Base-by-base conservation (phyloP, 768 basidiomycete species). In the Nidularia pulvinata region DNA sequence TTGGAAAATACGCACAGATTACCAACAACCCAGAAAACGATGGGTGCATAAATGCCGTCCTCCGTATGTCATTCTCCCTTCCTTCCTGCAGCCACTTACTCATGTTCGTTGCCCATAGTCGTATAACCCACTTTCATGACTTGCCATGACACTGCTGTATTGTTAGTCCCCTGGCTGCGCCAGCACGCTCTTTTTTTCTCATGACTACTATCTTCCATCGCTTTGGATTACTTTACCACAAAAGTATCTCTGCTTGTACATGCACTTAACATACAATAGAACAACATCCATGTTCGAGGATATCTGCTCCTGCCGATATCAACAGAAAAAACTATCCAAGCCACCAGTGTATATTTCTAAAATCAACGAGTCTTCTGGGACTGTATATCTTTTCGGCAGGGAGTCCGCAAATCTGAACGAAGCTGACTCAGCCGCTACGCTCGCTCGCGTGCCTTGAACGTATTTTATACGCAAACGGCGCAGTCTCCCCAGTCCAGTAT, bases 21-120 rank as follows among this genome's bases (percentile, higher is more conserved):
- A 95, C 93, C 49, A 95, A 95, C 76, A 94, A 93, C 71, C 92
- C 93, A 16, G 95, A 97, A 75, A 95, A 95, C 59, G 95, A 97
- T 63, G 95, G 95, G 6, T 97, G 95, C 68, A 89, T 98, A 67
- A 97, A 97, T 68, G 90, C 95, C 49, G 91, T 97, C 45, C 84
- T 97, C 48, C 83, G 92, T 94, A 68, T 57, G 91, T 84, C 34
- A 51, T 57, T 34, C 53, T 36, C 9, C 42, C 39, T 55, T 19
- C 19, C 30, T 42, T 22, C 30, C 4, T 25, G 14, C 19, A 2
- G 30, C 6, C 36, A 42, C 19, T 25, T n/a, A 25, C 25, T 22
- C 32, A 32, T 7, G 9, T 37, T 13, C 39, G 14, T 22, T 49
- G 25, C 10, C 16, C 45, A 11, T 5, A 46, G 45, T 46, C 25